These are phyloP conservation scores for Suillus plorans DNA, from an alignment of 768 basidiomycete genomes.

Conservation along the genomic window DNA sequence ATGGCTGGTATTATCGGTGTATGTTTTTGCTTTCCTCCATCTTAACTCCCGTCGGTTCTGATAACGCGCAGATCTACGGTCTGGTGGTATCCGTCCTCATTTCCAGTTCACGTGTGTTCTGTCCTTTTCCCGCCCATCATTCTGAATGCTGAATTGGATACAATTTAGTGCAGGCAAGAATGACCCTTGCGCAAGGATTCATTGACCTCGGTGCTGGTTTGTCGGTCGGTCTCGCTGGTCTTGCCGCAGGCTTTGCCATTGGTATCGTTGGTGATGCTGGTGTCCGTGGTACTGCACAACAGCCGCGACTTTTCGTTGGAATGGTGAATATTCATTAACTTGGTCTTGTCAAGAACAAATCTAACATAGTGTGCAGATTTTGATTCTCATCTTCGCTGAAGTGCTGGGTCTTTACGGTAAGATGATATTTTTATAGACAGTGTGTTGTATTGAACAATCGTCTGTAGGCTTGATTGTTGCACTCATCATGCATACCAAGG, in stretches of 20 bases:
- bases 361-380: slow-evolving; percentile 52
- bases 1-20: slow-evolving; percentile 99
- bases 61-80: slow-evolving; percentile 76
- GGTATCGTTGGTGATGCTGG: slow-evolving; percentile 99
- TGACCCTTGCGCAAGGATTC: slow-evolving; percentile 94
- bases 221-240: slow-evolving; percentile 89
- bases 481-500: slow-evolving; percentile 89
- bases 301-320: slow-evolving; percentile 90
- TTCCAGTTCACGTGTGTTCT: slow-evolving; percentile 72
- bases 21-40: slow-evolving; percentile 26
- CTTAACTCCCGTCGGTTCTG: slow-evolving; percentile 1
- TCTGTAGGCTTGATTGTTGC: slow-evolving; percentile 80
- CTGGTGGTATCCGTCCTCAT: slow-evolving; percentile 99
- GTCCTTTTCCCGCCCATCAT: not conserved
- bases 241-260: slow-evolving; percentile 96
- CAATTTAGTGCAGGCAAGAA: slow-evolving; percentile 58
- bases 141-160: not conserved
- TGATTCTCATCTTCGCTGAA: slow-evolving; percentile 98
- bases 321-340: slow-evolving; percentile 56
- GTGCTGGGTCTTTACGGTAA: slow-evolving; percentile 88
- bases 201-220: slow-evolving; percentile 93
- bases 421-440: slow-evolving; percentile 9
- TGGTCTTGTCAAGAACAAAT: not conserved
- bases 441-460: not conserved
- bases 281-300: slow-evolving; percentile 96